Conservation (phyloP, 2,329 filamentous ascomycete genomes). For the Capronia americana region DNA sequence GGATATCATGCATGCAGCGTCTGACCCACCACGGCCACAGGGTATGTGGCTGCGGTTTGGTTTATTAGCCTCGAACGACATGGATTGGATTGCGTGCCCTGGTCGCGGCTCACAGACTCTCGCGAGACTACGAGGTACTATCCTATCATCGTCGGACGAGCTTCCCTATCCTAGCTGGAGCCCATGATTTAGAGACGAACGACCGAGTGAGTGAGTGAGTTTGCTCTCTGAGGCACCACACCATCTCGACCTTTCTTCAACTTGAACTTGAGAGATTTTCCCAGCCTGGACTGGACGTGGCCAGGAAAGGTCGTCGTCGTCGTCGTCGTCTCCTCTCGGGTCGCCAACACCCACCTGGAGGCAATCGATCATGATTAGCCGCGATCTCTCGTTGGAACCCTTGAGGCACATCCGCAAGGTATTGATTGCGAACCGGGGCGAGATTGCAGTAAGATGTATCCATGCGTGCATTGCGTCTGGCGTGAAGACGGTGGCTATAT, state of each 20-base stretch:
- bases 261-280: too few species aligned
- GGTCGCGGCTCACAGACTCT: not conserved
- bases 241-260: too few species aligned
- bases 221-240: not conserved
- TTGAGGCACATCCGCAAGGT: constrained; percentile 1
- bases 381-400: not conserved
- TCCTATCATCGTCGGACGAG: not conserved
- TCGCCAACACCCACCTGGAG: not conserved
- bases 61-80: not conserved
- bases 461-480: constrained; percentile 1
- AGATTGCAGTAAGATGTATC: constrained; percentile 13
- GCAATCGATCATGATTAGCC: not conserved
- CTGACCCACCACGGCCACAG: not conserved
- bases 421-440: constrained; percentile 15
- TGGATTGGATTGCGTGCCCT: not conserved
- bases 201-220: not conserved
- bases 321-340: not conserved
- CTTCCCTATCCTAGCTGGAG: not conserved
- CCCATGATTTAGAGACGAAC: not conserved
- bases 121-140: not conserved
- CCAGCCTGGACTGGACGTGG: too few species aligned
- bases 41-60: not conserved
- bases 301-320: not conserved
- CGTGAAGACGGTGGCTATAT: not conserved
- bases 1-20: not conserved